Evolutionary conservation across 1,139 yeast species (phyloP).

Genomic region (Nadsonia commutata): DNA sequence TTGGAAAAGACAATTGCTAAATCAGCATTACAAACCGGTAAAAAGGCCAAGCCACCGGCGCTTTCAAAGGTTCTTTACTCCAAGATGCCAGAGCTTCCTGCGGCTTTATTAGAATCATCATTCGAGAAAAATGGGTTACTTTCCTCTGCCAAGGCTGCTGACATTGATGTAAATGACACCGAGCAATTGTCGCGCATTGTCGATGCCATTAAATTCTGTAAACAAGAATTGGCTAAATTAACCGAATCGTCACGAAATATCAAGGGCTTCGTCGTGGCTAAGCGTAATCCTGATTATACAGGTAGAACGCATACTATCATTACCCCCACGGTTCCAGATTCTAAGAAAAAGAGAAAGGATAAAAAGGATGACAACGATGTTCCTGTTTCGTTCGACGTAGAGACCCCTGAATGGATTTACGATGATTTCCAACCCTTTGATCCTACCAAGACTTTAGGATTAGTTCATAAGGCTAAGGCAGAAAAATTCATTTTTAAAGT

Average conservation of each 20-base stretch:
- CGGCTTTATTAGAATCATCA: constrained; percentile 56
- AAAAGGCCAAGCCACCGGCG: constrained; percentile 28
- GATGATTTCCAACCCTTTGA: constrained; percentile 81
- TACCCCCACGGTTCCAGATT: constrained; percentile 13
- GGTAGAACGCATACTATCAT: constrained; percentile 17
- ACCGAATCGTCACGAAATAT: background rate
- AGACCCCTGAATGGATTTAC: constrained; percentile 34
- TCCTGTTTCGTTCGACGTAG: constrained; percentile 12
- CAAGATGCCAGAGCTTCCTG: constrained; percentile 59
- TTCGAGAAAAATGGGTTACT: constrained; percentile 34
- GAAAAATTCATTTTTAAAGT: background rate
- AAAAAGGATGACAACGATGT: constrained; percentile 11
- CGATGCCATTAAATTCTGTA: constrained; percentile 36
- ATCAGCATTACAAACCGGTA: constrained; percentile 7
- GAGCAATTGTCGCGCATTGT: constrained; percentile 22
- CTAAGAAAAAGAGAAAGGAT: constrained; percentile 11
- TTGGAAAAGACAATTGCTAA: constrained; percentile 8
- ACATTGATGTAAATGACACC: constrained; percentile 10
- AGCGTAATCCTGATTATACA: constrained; percentile 38
- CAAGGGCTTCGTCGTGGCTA: constrained; percentile 52
- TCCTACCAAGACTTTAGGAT: constrained; percentile 26
- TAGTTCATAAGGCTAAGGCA: background rate
- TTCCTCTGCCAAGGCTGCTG: constrained; percentile 23
- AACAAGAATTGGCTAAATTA: constrained; percentile 17
- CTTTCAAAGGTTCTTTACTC: constrained; percentile 59